A percentile compares a stretch with the other conserved stretches of the same genome.
These are phyloP conservation scores for Salix exigua DNA, from an alignment of 345 rosid genomes.

Conservation along the genomic window DNA sequence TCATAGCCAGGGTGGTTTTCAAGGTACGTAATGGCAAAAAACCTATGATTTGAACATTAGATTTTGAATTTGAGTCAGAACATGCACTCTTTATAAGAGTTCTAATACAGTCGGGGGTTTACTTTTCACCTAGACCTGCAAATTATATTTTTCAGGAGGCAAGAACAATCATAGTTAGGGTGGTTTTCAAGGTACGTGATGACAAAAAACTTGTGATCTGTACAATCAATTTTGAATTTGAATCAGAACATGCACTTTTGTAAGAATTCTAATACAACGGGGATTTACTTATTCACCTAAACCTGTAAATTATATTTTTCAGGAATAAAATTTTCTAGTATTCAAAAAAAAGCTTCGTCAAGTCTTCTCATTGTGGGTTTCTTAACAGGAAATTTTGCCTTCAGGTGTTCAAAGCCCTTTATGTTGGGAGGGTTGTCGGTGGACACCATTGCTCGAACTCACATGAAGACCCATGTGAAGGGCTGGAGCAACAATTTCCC, in stretches of 20 bases:
- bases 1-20: not conserved
- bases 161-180: not conserved
- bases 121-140: too few species aligned
- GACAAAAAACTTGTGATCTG: too few species aligned
- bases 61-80: too few species aligned
- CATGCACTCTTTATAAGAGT: too few species aligned
- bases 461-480: constrained; percentile 4
- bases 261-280: too few species aligned
- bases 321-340: too few species aligned
- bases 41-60: too few species aligned
- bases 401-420: not conserved
- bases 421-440: not conserved
- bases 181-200: not conserved
- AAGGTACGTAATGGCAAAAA: too few species aligned
- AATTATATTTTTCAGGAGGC: too few species aligned
- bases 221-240: fast-evolving
- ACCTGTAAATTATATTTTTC: too few species aligned
- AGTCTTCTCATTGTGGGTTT: not conserved
- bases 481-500: not conserved
- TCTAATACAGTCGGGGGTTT: too few species aligned
- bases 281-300: fast-evolving
- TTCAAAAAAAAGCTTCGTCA: not conserved
- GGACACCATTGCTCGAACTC: not conserved
- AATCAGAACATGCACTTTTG: too few species aligned
- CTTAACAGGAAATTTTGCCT: not conserved